These are phyloP conservation scores for Piedraia hortae DNA, from an alignment of 2,329 filamentous ascomycete genomes.

Conservation along the genomic window DNA sequence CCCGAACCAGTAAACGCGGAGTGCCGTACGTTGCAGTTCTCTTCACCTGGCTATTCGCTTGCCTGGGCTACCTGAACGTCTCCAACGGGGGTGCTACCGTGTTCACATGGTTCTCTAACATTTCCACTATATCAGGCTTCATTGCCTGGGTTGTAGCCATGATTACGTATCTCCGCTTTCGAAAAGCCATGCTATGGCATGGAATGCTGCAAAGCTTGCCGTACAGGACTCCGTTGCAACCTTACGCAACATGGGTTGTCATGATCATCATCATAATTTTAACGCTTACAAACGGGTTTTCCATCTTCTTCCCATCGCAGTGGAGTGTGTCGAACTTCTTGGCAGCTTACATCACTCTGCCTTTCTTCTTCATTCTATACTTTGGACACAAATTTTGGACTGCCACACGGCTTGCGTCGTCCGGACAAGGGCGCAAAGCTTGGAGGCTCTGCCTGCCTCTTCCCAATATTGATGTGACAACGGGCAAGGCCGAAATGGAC, in stretches of 20 bases:
- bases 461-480: conserved; percentile 18
- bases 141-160: conserved; percentile 15
- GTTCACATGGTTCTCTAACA: conserved; percentile 13
- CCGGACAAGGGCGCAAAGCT: conserved; percentile 1
- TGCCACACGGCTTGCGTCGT: conserved; percentile 1
- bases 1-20: conserved; percentile 16
- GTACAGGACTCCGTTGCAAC: conserved; percentile 24
- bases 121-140: conserved; percentile 14
- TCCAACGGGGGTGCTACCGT: conserved; percentile 12
- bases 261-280: conserved; percentile 21
- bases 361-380: conserved; percentile 21
- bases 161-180: conserved; percentile 24
- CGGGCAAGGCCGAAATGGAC: conserved; percentile 20
- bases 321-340: conserved; percentile 23
- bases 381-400: conserved; percentile 10
- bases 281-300: conserved; percentile 29
- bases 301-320: conserved; percentile 22
- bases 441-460: conserved; percentile 10
- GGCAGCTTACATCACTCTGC: conserved; percentile 26
- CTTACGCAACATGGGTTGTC: conserved; percentile 24
- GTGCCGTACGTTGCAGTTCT: conserved; percentile 25
- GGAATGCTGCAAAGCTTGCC: conserved; percentile 15
- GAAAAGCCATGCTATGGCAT: conserved; percentile 24
- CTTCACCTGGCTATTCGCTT: conserved; percentile 15
- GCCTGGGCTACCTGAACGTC: conserved; percentile 14